Conservation (phyloP, 1,139 yeast genomes). For the Blastobotrys ciferrii region DNA sequence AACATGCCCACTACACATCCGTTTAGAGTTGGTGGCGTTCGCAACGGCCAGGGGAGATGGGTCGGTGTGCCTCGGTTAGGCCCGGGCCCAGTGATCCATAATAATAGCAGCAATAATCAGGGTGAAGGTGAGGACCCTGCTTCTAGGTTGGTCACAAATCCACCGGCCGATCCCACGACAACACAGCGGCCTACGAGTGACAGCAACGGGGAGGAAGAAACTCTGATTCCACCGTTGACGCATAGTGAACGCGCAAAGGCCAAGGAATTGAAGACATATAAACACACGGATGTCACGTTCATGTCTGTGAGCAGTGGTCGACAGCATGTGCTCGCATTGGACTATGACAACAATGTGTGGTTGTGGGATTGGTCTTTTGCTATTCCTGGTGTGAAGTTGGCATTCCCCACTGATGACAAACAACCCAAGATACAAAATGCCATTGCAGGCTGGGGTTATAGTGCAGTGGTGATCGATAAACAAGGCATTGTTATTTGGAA, state of each 20-base stretch:
- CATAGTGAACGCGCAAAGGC: slow-evolving; percentile 12
- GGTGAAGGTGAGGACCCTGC: not conserved
- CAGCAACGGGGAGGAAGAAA: not conserved
- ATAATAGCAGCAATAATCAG: not conserved
- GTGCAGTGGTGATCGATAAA: slow-evolving; percentile 50
- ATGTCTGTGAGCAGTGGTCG: slow-evolving; percentile 62
- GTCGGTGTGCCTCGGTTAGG: not conserved
- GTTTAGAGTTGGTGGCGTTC: slow-evolving; percentile 5
- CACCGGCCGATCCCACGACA: not conserved
- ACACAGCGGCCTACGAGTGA: not conserved
- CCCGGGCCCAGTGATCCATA: not conserved
- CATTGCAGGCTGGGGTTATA: slow-evolving; percentile 69
- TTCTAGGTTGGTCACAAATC: not conserved
- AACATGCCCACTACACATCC: not conserved
- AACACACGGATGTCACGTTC: slow-evolving; percentile 34
- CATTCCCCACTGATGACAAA: slow-evolving; percentile 35
- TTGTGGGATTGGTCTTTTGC: slow-evolving; percentile 53
- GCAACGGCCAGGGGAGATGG: not conserved
- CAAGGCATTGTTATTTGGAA: slow-evolving; percentile 65
- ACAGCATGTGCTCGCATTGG: slow-evolving; percentile 63
- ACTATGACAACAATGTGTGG: slow-evolving; percentile 50
- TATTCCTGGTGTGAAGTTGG: slow-evolving; percentile 47
- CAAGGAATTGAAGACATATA: slow-evolving; percentile 15
- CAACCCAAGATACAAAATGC: slow-evolving; percentile 40
- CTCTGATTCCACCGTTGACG: slow-evolving; percentile 14